Evolutionary conservation across 2,329 filamentous ascomycete genomes (phyloP).

Genomic region (Ceratocystis colombiana): DNA sequence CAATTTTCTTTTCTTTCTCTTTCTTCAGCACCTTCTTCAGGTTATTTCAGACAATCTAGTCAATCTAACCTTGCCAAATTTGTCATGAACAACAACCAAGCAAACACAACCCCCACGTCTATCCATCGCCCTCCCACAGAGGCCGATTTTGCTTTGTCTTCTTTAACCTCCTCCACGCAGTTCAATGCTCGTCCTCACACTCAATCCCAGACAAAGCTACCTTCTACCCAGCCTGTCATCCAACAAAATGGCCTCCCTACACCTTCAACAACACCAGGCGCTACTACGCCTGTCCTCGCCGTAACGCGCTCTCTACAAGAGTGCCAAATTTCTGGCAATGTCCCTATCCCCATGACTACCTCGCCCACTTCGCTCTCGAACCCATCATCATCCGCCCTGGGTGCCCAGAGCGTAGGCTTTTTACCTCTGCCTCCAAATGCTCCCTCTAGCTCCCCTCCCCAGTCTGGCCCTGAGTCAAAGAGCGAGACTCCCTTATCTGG

Average conservation of each 20-base stretch:
- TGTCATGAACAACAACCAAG: slow-evolving; percentile 38
- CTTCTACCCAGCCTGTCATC: slow-evolving; percentile 33
- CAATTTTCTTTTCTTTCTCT: background rate
- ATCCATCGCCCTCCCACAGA: slow-evolving; percentile 30
- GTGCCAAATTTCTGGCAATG: slow-evolving; percentile 29
- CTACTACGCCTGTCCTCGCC: slow-evolving; percentile 24
- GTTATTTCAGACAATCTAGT: slow-evolving; percentile 33
- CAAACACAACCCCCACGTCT: slow-evolving; percentile 26
- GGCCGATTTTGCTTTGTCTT: slow-evolving; percentile 17
- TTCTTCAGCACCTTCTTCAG: slow-evolving; percentile 13
- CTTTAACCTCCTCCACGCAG: background rate
- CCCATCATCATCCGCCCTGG: background rate
- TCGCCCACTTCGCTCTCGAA: slow-evolving; percentile 36
- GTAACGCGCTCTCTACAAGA: slow-evolving; percentile 30
- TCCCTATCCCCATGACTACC: slow-evolving; percentile 30
- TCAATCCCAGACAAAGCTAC: slow-evolving; percentile 32
- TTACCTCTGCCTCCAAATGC: background rate
- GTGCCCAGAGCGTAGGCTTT: slow-evolving; percentile 25
- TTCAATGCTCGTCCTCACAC: slow-evolving; percentile 25
- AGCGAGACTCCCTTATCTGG: slow-evolving; percentile 46
- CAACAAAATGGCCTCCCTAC: slow-evolving; percentile 31
- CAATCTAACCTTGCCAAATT: slow-evolving; percentile 38
- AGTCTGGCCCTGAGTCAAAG: slow-evolving; percentile 21
- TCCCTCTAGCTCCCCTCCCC: background rate
- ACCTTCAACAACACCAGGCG: slow-evolving; percentile 28